Evolutionary conservation across 1,139 yeast species (phyloP).

Genomic region (Geotrichum carabidarum): DNA sequence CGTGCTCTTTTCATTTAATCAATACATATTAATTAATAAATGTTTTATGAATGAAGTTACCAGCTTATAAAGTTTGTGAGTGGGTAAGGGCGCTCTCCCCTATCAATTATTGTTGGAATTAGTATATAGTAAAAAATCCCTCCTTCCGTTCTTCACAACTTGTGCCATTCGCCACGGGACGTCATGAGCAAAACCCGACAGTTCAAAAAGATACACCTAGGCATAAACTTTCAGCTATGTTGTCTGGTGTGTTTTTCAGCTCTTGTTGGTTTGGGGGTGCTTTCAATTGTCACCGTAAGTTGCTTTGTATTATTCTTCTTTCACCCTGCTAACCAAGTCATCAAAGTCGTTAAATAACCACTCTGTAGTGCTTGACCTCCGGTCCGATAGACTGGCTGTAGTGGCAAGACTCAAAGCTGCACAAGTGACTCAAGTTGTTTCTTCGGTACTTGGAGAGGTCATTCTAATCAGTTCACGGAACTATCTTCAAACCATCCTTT

Average conservation of each 20-base stretch:
- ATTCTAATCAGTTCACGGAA: constrained; percentile 30
- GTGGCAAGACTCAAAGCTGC: constrained; percentile 78
- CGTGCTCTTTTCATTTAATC: no score
- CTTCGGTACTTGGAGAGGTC: constrained; percentile 58
- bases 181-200: neutral
- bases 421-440: constrained; percentile 66
- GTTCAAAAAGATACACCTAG: constrained; percentile 9
- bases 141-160: no score
- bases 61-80: no score
- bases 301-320: neutral
- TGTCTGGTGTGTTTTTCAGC: constrained; percentile 43
- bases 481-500: constrained; percentile 31
- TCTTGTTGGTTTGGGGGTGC: constrained; percentile 59
- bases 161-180: neutral
- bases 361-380: constrained; percentile 52
- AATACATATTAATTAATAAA: no score
- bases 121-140: no score
- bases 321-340: neutral
- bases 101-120: no score
- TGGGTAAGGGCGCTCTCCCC: no score
- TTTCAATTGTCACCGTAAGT: constrained; percentile 63
- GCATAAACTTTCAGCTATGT: constrained; percentile 16
- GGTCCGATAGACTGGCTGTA: constrained; percentile 68
- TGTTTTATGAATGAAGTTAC: no score
- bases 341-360: constrained; percentile 52